Percentiles rank a stretch among this genome's conserved stretches.
phyloP scores from a whole-genome alignment of 345 rosid species.

The Anacardium occidentale region DNA sequence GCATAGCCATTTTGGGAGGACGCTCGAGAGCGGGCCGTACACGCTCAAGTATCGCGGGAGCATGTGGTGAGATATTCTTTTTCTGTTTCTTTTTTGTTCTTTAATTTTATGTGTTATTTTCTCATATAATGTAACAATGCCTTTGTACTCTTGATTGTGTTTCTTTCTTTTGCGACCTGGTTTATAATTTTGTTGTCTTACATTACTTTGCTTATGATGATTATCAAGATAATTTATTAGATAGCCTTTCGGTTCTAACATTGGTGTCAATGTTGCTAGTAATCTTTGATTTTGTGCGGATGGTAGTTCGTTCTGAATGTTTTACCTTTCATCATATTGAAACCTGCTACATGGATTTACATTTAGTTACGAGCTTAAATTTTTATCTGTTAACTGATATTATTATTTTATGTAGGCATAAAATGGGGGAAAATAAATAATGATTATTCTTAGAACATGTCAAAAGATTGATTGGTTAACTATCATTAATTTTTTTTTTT shows the following conservation, averaged over 20 bases:
- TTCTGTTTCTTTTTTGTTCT: not conserved
- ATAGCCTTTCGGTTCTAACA: not conserved
- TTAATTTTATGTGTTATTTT: not conserved
- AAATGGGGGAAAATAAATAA: too few relatives aligned
- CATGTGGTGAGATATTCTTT: conserved; percentile 61
- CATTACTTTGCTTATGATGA: not conserved
- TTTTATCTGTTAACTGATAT: too few relatives aligned
- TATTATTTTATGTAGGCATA: not conserved
- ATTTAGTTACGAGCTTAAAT: not conserved
- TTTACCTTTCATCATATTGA: not conserved
- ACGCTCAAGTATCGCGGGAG: conserved; percentile 66
- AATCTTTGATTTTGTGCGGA: not conserved
- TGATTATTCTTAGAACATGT: too few relatives aligned
- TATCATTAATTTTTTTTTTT: too few relatives aligned
- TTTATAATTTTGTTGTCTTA: not conserved
- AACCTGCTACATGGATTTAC: not conserved
- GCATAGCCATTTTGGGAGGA: conserved; percentile 74
- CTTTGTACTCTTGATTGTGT: not conserved
- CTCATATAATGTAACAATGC: not conserved
- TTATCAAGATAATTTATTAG: not conserved
- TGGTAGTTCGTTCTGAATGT: not conserved
- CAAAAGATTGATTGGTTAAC: not conserved
- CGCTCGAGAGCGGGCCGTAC: conserved; percentile 70
- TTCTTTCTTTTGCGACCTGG: not conserved
- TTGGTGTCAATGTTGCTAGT: not conserved